Conservation (phyloP, 345 rosid genomes). For the Linum trigynum region DNA sequence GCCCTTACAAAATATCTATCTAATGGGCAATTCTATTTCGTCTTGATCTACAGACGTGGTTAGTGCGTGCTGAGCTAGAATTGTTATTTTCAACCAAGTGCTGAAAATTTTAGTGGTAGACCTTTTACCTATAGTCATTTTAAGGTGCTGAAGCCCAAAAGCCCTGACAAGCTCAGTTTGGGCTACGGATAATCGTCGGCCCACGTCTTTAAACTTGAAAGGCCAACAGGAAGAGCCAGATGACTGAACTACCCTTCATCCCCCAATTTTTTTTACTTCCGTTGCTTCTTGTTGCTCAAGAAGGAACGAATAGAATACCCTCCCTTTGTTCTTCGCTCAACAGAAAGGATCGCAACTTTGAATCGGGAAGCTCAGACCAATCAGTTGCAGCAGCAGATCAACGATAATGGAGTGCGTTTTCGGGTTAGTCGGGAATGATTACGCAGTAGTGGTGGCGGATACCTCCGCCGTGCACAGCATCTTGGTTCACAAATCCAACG, state of each 20-base stretch:
- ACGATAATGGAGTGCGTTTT: slow-evolving; percentile 82
- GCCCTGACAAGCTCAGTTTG: neutral
- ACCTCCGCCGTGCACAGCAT: slow-evolving; percentile 90
- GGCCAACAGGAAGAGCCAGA: too few relatives aligned
- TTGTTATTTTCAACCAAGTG: too few relatives aligned
- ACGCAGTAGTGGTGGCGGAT: slow-evolving; percentile 75
- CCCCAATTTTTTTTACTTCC: neutral
- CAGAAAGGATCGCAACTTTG: neutral
- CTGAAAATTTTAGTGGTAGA: too few relatives aligned
- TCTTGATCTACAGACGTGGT: too few relatives aligned
- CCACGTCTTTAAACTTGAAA: too few relatives aligned
- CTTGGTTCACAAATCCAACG: slow-evolving; percentile 82
- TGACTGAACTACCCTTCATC: neutral
- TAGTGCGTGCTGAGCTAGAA: too few relatives aligned
- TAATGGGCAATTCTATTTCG: too few relatives aligned
- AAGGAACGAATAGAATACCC: neutral
- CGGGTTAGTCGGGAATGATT: slow-evolving; percentile 83
- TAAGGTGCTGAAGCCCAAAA: neutral
- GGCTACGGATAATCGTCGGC: too few relatives aligned
- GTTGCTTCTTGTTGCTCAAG: neutral
- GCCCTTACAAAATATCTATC: too few relatives aligned
- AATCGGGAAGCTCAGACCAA: neutral
- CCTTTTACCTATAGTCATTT: too few relatives aligned
- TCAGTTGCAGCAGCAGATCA: neutral
- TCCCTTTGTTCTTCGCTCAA: neutral